Conservation (phyloP, 2,329 filamentous ascomycete genomes). For the Verticillium tricorpus region DNA sequence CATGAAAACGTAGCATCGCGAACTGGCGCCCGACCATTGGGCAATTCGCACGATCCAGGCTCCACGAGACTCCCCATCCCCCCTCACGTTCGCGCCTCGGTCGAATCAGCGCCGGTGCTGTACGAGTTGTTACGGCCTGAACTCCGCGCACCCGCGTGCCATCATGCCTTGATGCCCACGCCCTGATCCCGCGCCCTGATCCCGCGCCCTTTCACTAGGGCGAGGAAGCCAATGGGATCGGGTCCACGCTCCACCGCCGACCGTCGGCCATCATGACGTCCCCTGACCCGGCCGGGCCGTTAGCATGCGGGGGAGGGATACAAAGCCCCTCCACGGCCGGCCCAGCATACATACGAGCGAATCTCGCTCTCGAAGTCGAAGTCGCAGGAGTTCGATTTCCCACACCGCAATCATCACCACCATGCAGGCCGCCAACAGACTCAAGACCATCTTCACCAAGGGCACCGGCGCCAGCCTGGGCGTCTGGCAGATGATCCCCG, state of each 20-base stretch:
- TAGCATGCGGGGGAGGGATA: not conserved
- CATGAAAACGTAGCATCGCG: not conserved
- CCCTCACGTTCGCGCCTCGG: not conserved
- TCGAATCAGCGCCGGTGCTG: not conserved
- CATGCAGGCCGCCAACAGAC: slow-evolving; percentile 41
- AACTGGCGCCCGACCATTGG: not conserved
- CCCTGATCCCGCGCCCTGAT: not conserved
- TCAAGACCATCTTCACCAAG: slow-evolving; percentile 45
- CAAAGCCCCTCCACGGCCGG: not conserved
- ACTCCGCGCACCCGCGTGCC: too few relatives aligned
- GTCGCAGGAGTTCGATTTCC: not conserved
- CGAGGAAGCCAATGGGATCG: not conserved
- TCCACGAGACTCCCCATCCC: not conserved
- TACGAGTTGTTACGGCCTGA: not conserved
- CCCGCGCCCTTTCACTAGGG: not conserved
- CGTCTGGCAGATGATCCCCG: slow-evolving; percentile 61
- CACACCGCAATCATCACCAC: slow-evolving; percentile 14
- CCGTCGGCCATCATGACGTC: not conserved
- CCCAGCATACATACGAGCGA: not conserved
- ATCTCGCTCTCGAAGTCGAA: not conserved
- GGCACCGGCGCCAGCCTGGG: slow-evolving; percentile 46
- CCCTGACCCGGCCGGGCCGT: not conserved
- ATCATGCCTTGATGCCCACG: not conserved
- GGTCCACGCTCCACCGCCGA: not conserved
- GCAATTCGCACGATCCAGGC: not conserved